Percentiles rank a stretch among this genome's conserved stretches.
These are phyloP conservation scores for Andrographis paniculata DNA, from an alignment of 305 asterid species.

Conservation along the genomic window DNA sequence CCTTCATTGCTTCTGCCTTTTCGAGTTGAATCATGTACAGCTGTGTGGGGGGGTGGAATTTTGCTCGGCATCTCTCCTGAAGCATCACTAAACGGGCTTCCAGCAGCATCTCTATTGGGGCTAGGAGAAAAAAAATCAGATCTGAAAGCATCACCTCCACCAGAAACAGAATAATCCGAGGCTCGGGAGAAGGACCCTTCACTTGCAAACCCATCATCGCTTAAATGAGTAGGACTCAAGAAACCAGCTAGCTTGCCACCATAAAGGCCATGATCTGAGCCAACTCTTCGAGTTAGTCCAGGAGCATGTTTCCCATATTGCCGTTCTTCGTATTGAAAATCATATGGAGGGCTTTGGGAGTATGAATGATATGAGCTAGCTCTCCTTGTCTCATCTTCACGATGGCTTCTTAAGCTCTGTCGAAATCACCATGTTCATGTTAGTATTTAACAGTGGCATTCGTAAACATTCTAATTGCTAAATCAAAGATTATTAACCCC, in stretches of 20 bases:
- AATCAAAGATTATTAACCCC: slow-evolving; percentile 10
- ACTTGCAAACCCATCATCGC: slow-evolving; percentile 50
- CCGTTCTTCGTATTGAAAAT: slow-evolving; percentile 92
- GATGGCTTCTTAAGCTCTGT: slow-evolving; percentile 63
- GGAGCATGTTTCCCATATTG: slow-evolving; percentile 70
- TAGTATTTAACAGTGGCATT: slow-evolving; percentile 20
- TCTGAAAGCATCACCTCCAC: slow-evolving; percentile 53
- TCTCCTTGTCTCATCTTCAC: slow-evolving; percentile 67
- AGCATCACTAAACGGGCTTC: slow-evolving; percentile 54
- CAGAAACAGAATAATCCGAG: slow-evolving; percentile 49
- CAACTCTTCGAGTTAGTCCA: slow-evolving; percentile 58
- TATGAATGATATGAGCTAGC: slow-evolving; percentile 95
- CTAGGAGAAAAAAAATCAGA: slow-evolving; percentile 44
- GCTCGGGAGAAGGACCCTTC: slow-evolving; percentile 55
- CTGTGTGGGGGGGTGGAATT: slow-evolving; percentile 23
- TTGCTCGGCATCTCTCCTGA: slow-evolving; percentile 46
- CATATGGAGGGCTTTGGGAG: slow-evolving; percentile 98
- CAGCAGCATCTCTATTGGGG: slow-evolving; percentile 40
- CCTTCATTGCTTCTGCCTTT: slow-evolving; percentile 21
- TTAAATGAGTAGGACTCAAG: slow-evolving; percentile 59
- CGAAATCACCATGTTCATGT: slow-evolving; percentile 21
- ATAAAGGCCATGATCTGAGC: slow-evolving; percentile 83
- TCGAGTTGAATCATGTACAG: too few species aligned
- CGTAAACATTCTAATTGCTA: slow-evolving; percentile 9
- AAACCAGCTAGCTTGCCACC: slow-evolving; percentile 73